Conservation (phyloP, 805 yeast genomes). For the Schwanniomyces polymorphus region DNA sequence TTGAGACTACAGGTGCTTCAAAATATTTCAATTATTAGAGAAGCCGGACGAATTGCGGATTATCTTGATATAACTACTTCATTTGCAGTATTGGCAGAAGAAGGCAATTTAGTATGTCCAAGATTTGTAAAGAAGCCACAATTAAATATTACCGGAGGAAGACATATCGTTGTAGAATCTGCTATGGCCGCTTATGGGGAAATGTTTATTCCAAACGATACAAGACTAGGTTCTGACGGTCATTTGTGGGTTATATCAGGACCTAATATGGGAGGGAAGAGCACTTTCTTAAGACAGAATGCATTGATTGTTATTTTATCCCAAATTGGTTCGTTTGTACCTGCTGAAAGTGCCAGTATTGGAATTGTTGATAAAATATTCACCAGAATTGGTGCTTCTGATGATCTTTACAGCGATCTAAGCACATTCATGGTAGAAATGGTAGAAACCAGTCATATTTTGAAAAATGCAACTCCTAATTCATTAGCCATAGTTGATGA, state of each 20-base stretch:
- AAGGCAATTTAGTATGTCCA: constrained; percentile 68
- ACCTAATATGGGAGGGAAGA: constrained; percentile 89
- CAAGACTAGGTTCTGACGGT: constrained; percentile 20
- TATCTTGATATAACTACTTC: constrained; percentile 71
- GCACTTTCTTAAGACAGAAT: constrained; percentile 71
- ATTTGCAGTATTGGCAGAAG: constrained; percentile 71
- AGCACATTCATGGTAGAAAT: constrained; percentile 89
- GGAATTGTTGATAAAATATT: constrained; percentile 77
- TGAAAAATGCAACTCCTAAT: constrained; percentile 52
- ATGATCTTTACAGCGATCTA: constrained; percentile 70
- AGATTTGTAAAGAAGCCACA: constrained; percentile 47
- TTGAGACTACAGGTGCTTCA: constrained; percentile 49
- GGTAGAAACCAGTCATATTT: constrained; percentile 63
- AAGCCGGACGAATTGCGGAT: constrained; percentile 54
- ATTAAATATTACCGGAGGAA: constrained; percentile 59
- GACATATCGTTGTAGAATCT: constrained; percentile 86
- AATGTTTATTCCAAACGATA: constrained; percentile 47
- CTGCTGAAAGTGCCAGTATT: constrained; percentile 57
- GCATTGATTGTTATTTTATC: constrained; percentile 72
- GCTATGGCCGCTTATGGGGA: constrained; percentile 52
- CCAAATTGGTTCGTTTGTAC: constrained; percentile 74
- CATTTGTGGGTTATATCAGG: constrained; percentile 68
- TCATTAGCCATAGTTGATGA: constrained; percentile 74
- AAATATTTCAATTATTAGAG: constrained; percentile 47
- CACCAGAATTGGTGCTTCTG: constrained; percentile 86